Base-by-base conservation (phyloP, 177 flowering plant genomes). In the Vitis hybrid region DNA sequence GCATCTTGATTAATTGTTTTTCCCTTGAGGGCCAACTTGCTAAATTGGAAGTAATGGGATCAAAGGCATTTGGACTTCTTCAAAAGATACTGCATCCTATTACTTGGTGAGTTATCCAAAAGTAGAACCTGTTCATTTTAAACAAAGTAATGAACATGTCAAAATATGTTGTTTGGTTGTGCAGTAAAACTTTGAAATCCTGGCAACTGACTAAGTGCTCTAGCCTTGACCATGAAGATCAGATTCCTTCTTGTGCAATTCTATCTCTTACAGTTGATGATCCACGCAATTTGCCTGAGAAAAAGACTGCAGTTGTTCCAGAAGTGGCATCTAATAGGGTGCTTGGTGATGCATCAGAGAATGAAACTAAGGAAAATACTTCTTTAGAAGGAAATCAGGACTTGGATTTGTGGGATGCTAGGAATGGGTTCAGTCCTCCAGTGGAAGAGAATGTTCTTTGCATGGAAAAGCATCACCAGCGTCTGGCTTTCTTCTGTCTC, bases 31-130 rank as follows among this genome's bases (percentile, higher is more conserved):
- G 93, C 56, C 80, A 88, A 74, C 85, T 39, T 39, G 93, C 83
- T 62, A 87, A 79, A 74, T 66, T 95, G 34, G 96, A 95, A 72
- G 70, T 95, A 7, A 74, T 93, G 80, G 99, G 98, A 73, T 71
- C 75, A 39, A 81, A 82, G 61, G 85, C 94, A 67, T 78, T 78
- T 71, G 74, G 90, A 62, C 79, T 89, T 78, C 88, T 93, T 82
- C 83, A 83, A 45, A 89, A 84, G 80, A 78, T 83, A 45, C 74
- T 95, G 62, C 76, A 70, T 59, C 89, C 92, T 65, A 69, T 78
- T 39, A 60, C 78, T 21, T 19, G 79, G 99, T 92, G 76, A 87
- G 91, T 68, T 67, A 13, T 67, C 9, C 11, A 54, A 59, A 65
- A 11, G 19, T 21, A 23, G 0, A 49, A 13, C 26, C 60, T 15